Percentiles rank a stretch among this genome's conserved stretches.
These are phyloP conservation scores for Fusarium miscanthi DNA, from an alignment of 2,329 filamentous ascomycete genomes.

Conservation along the genomic window DNA sequence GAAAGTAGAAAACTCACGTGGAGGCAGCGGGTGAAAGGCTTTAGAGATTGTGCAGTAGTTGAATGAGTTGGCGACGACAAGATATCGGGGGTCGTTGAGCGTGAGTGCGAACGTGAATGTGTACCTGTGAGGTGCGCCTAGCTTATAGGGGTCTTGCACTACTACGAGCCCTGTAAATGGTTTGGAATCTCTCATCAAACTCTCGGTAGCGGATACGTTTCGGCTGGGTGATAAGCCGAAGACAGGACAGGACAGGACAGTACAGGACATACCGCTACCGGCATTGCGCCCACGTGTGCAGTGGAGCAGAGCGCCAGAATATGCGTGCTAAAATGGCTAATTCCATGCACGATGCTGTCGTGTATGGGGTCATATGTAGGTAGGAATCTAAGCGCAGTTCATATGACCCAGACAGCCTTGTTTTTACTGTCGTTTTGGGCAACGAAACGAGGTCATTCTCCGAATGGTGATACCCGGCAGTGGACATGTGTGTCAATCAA, in stretches of 20 bases:
- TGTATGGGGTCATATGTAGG: slow-evolving; percentile 18
- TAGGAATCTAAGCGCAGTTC: neutral
- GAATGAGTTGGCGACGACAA: neutral
- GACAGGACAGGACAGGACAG: slow-evolving; percentile 8
- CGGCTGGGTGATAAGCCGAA: slow-evolving; percentile 27
- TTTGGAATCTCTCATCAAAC: slow-evolving; percentile 20
- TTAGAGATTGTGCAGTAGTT: slow-evolving; percentile 15
- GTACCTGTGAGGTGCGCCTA: neutral
- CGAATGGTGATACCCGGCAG: slow-evolving; percentile 19
- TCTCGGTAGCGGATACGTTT: slow-evolving; percentile 13
- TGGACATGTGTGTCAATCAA: slow-evolving; percentile 10
- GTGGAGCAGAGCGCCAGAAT: slow-evolving; percentile 35
- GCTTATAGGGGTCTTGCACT: neutral
- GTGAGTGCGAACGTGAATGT: neutral
- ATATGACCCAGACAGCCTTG: slow-evolving; percentile 7
- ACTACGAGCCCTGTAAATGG: neutral
- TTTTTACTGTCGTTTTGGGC: neutral
- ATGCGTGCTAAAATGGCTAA: slow-evolving; percentile 11
- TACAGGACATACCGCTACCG: slow-evolving; percentile 32
- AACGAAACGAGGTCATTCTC: slow-evolving; percentile 6
- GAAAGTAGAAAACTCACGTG: slow-evolving; percentile 47
- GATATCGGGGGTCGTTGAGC: neutral
- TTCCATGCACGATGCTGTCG: slow-evolving; percentile 4
- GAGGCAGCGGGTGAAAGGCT: slow-evolving; percentile 30
- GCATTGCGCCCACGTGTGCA: slow-evolving; percentile 44